Conservation (phyloP, 768 basidiomycete species). For the Leucosporidium yakuticum region DNA sequence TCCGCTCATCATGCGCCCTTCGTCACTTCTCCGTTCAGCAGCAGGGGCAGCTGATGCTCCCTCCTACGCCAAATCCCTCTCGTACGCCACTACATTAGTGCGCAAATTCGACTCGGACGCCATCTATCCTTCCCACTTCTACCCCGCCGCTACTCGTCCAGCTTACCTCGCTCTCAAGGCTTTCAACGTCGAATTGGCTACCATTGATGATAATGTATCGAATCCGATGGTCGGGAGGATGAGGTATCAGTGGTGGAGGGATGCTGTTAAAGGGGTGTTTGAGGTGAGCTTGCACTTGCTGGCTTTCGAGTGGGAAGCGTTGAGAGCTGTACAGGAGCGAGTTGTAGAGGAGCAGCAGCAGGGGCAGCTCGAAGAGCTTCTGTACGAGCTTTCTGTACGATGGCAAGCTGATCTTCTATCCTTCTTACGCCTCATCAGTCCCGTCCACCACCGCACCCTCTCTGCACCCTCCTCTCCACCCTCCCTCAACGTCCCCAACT, state of each 20-base stretch:
- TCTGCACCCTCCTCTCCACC: conserved; percentile 19
- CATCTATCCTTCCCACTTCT: conserved; percentile 33
- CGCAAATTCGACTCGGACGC: conserved; percentile 23
- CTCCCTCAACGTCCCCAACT: conserved; percentile 22
- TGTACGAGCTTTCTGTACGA: background rate
- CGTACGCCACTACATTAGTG: conserved; percentile 11
- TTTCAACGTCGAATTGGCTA: conserved; percentile 36
- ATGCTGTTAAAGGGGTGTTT: conserved; percentile 31
- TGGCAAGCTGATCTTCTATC: background rate
- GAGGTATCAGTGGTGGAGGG: conserved; percentile 38
- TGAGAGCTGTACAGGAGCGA: too few species aligned
- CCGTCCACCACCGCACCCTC: conserved; percentile 29
- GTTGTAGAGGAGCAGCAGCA: background rate
- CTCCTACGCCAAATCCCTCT: conserved; percentile 2
- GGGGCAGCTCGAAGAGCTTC: background rate
- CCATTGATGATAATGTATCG: conserved; percentile 33
- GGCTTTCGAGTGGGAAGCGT: background rate
- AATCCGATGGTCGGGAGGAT: conserved; percentile 34
- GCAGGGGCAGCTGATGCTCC: background rate
- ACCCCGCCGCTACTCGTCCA: conserved; percentile 27
- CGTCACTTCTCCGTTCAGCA: background rate
- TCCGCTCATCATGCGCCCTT: background rate
- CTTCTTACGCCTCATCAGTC: conserved; percentile 10
- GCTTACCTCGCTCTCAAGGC: conserved; percentile 35
- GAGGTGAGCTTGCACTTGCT: conserved; percentile 33